phyloP scores from a whole-genome alignment of 495 filamentous ascomycete species.

The Aspergillus wentii region DNA sequence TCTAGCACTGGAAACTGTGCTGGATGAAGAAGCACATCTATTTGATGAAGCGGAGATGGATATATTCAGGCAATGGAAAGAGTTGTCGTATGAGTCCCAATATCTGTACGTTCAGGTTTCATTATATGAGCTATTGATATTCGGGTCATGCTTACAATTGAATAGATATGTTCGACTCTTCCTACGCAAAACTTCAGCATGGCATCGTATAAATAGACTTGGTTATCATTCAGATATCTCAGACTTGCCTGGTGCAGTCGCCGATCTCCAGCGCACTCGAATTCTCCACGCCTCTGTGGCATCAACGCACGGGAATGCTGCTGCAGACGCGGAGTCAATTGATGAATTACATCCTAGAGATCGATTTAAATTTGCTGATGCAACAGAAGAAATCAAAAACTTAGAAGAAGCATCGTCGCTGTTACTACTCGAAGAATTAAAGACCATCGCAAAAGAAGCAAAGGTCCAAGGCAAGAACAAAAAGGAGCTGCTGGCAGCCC shows the following conservation, averaged over 20 bases:
- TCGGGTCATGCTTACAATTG: slow-evolving; percentile 2
- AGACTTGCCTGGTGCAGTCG: slow-evolving; percentile 60
- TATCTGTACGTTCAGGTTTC: slow-evolving; percentile 62
- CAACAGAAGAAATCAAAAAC: slow-evolving; percentile 66
- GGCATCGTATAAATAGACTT: slow-evolving; percentile 79
- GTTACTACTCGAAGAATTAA: slow-evolving; percentile 81
- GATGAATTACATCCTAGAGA: slow-evolving; percentile 43
- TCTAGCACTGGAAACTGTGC: slow-evolving; percentile 81
- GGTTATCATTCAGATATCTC: slow-evolving; percentile 80
- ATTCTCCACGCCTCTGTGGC: slow-evolving; percentile 39
- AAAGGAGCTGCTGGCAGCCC: slow-evolving; percentile 64
- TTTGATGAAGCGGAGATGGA: slow-evolving; percentile 76
- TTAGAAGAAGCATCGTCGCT: slow-evolving; percentile 83
- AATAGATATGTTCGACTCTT: slow-evolving; percentile 85
- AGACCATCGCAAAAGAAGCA: slow-evolving; percentile 75
- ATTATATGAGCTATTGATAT: neutral
- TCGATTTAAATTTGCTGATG: slow-evolving; percentile 74
- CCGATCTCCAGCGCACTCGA: slow-evolving; percentile 44
- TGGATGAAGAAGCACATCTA: slow-evolving; percentile 83
- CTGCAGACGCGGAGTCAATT: slow-evolving; percentile 41
- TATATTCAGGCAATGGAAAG: slow-evolving; percentile 73
- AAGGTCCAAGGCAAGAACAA: slow-evolving; percentile 91
- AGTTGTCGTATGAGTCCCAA: slow-evolving; percentile 78
- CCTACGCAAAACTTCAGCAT: slow-evolving; percentile 87
- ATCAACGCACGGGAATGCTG: slow-evolving; percentile 22